Base-by-base conservation (phyloP, 345 rosid genomes). In the Populus ilicifolia region DNA sequence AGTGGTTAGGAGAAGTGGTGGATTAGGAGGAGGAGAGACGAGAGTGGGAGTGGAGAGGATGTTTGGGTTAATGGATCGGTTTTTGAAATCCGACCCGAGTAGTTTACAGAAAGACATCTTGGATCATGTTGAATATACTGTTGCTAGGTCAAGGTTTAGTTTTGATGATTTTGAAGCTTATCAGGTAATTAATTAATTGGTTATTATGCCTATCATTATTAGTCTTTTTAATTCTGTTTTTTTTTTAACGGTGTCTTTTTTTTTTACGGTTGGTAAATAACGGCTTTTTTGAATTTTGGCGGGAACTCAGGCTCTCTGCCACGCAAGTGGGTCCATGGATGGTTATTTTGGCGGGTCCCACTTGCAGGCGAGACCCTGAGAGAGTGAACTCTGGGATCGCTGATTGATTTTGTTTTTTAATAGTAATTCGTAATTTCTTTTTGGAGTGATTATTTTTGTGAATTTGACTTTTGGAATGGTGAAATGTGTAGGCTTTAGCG, bases 131-230 rank as follows among this genome's bases (percentile, higher is more conserved):
- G 89, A 84, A 76, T 84, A 80, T 67, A 82, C 83, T 2, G 86
- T 86, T 71, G 89, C 89, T 18, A 74, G 86, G 69, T 84, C 89
- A 8, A 79, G 86, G 21, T 86, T 82, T 63, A 84, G 73, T 72
- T 86, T 86, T 23, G 89, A 86, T 74, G 87, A 86, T 75, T 86
- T 86, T 77, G 89, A 86, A 82, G 89, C 87, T 82, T 86, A 86
- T 62, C 89, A 84, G 84, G 89, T 82, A 48, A 61, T 18, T 43
- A 44, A 12, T 23, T 20, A 6, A 33, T 30, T 23, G 12, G 0
- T 41, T 41, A 41, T 41, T 41, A 41, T 38, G 20, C 17, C 17
- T 23, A 36, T n/a, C 21, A n/a, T 27, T 8, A 16, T 8, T 65
- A 9, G 4, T 62, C 30, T 2, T 18, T 41, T 11, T 25, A 41